Conservation (phyloP, 2,329 filamentous ascomycete genomes). For the Blastomyces gilchristii region DNA sequence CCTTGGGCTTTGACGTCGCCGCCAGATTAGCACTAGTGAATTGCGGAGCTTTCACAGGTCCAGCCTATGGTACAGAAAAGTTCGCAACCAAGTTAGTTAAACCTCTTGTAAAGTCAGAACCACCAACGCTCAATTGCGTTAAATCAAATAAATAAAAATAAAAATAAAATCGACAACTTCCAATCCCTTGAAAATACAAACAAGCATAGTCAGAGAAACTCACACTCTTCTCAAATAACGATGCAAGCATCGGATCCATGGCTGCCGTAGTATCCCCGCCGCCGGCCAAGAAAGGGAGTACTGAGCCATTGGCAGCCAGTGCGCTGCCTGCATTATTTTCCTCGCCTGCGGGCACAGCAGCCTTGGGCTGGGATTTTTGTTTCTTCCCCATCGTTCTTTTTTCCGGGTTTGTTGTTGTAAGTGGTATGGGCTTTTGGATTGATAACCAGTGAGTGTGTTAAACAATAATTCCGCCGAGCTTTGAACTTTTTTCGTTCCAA, state of each 20-base stretch:
- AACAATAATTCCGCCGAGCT: neutral
- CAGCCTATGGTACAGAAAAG: conserved; percentile 22
- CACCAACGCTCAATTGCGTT: neutral
- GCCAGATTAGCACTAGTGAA: conserved; percentile 1
- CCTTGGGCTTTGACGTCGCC: neutral
- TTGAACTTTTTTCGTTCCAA: conserved; percentile 2
- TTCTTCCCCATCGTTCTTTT: conserved; percentile 27
- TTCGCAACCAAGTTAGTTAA: neutral
- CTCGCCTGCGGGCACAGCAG: conserved; percentile 12
- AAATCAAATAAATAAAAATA: too few relatives aligned
- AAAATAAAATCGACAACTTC: neutral
- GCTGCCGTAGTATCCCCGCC: conserved; percentile 43
- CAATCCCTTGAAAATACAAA: neutral
- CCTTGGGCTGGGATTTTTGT: conserved; percentile 23
- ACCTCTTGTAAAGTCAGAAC: neutral
- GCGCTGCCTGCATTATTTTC: conserved; percentile 7
- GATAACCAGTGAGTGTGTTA: neutral
- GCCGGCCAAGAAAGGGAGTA: conserved; percentile 34
- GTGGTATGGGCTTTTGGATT: neutral
- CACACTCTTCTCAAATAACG: conserved; percentile 64
- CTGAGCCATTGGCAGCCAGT: conserved; percentile 12
- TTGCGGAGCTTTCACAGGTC: conserved; percentile 32
- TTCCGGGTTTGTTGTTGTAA: neutral
- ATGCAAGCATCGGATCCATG: conserved; percentile 58
- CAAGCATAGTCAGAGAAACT: conserved; percentile 29